These are phyloP conservation scores for Dictyostelium firmibasis DNA, from an alignment of 78 protist genomes.

Conservation along the genomic window DNA sequence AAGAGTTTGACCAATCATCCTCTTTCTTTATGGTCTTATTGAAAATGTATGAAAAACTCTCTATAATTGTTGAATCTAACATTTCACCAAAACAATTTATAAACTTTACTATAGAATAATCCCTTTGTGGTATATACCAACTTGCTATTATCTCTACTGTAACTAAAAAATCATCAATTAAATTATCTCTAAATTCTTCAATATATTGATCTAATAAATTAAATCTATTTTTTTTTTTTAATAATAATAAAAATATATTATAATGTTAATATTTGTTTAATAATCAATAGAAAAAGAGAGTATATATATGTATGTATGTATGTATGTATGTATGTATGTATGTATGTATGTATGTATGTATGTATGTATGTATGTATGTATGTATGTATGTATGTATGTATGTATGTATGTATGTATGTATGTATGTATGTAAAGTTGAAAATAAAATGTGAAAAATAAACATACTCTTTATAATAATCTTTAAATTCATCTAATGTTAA, in stretches of 20 bases:
- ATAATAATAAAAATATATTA: neutral
- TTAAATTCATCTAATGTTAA: neutral
- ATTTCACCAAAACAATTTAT: neutral
- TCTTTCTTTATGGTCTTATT: neutral
- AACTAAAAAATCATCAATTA: neutral
- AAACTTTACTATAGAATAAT: neutral
- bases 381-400: neutral
- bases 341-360: neutral
- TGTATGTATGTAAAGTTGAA: neutral
- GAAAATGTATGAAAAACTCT: neutral
- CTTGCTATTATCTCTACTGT: neutral
- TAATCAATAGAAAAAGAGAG: neutral
- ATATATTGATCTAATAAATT: neutral
- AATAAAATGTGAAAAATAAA: too few relatives aligned
- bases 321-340: neutral
- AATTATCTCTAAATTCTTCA: neutral
- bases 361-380: neutral
- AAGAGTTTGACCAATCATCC: neutral
- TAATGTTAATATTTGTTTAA: neutral
- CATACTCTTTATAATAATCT: neutral
- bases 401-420: neutral
- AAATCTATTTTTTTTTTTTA: neutral
- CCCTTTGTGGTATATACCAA: slow-evolving; percentile 9
- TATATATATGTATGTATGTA: too few relatives aligned
- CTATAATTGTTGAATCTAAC: neutral